Evolutionary conservation across 2,329 filamentous ascomycete species (phyloP), one percentile per base, ranked within the genome.

Genomic region (Trichoderma koningiopsis): DNA sequence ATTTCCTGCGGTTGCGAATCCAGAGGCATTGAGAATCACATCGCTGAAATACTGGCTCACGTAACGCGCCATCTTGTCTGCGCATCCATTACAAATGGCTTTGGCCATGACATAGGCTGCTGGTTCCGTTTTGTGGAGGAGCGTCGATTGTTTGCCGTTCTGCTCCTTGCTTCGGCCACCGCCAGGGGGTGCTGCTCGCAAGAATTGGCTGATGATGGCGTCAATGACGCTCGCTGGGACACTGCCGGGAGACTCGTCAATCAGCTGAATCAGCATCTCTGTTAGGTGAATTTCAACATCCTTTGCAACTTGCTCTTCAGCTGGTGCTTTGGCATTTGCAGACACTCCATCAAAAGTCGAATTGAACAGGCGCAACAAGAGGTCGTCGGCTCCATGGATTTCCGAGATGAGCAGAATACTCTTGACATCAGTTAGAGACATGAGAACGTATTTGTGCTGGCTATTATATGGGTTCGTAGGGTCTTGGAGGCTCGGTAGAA

Each of bases 31-130:
- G 71, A 98, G 89, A 69, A 99, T 96, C 63, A 98, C 94, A 68
- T 97, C 94, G 80, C 94, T 97, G 79, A 99, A 99, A 79, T 98
- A 99, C 76, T 97, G 94, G 73, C 93, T 95, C 68, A 98, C 91
- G 73, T 96, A 93, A 71, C 94, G 91, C 1, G 93, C 91, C 95
- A 99, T 97, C 80, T 96, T 96, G 74, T 97, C 95, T 0, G 92
- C 89, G 74, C 91, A 96, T 22, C 88, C 88, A 75, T 94, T 96
- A 83, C 96, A 99, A 56, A 99, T 90, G 2, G 92, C 92, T 80
- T 96, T 97, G 27, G 96, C 95, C 92, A 98, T 97, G 77, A 96
- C 91, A 81, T 99, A 99, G 1, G 96, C 94, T 19, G 94, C 89
- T 1, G 96, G 95, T 68, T 96, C 91, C 72, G 96, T 92, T 76